Evolutionary conservation across 345 rosid species (phyloP), one percentile per base, ranked within the genome.

Genomic region (Luvunga scandens): DNA sequence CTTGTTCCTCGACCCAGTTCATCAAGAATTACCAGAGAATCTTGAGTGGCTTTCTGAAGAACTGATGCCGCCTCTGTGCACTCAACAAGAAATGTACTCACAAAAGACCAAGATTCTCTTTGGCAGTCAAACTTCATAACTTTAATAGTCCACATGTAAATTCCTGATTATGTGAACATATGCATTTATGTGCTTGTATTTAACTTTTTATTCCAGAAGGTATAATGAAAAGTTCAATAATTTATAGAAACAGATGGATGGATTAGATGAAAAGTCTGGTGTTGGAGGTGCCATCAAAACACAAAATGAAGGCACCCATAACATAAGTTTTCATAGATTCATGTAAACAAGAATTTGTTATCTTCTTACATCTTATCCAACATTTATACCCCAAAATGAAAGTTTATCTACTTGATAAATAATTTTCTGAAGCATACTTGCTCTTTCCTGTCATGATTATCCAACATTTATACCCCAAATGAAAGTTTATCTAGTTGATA

Each of bases 1-100:
- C 99, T 95, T 33, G 99, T 93, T 83, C 98, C 99, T 62, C 98
- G 96, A 72, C 99, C 99, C 59, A 95, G 86, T 77, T 95, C 99
- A 76, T 93, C 98, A 55, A 95, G 98, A 86, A 95, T 82, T 66
- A 95, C 97, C 21, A 95, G 88, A 60, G 99, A 92, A 87, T 93
- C 93, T 81, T 90, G 91, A 21, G 98, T 92, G 80, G 99, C 98
- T 74, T 91, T 93, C 79, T 89, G 94, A 85, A 95, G 98, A 87
- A 93, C 89, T 67, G 99, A 90, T 39, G 98, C 95, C n/a, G 99
- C 91, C 90, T 95, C 99, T 24, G 92, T 81, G 86, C 98, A 95
- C 75, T 95, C 99, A 56, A 95, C 87, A 60, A 92, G 89, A 84
- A 95, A 93, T 24, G 99, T 95, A 85, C 99, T 98, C 93, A 73